Conservation (phyloP, 2,329 filamentous ascomycete species). For the Bipolaris zeicola region DNA sequence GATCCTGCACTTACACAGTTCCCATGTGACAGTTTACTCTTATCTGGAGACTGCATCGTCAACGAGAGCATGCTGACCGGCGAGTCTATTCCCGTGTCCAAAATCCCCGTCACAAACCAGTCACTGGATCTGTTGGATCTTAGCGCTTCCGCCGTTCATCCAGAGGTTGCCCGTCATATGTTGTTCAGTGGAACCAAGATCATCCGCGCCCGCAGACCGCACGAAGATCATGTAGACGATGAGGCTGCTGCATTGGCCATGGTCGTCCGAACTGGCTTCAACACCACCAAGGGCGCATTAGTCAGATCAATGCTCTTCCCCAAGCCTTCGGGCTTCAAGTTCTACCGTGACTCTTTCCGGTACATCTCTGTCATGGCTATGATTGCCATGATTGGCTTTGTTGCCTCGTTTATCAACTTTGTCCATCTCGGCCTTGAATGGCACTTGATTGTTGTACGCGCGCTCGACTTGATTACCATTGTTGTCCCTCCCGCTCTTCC, state of each 20-base stretch:
- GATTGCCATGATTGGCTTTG: constrained; percentile 84
- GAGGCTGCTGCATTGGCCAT: constrained; percentile 91
- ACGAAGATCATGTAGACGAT: constrained; percentile 82
- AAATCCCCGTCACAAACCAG: constrained; percentile 81
- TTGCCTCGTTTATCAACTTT: constrained; percentile 93
- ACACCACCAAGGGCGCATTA: constrained; percentile 93
- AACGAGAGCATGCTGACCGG: constrained; percentile 99
- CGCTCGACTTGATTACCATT: constrained; percentile 94
- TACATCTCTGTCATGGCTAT: constrained; percentile 97
- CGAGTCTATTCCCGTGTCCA: constrained; percentile 96
- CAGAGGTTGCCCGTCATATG: constrained; percentile 85
- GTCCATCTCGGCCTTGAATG: constrained; percentile 80
- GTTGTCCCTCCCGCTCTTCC: constrained; percentile 94
- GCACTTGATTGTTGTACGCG: constrained; percentile 90
- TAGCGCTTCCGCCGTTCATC: constrained; percentile 78
- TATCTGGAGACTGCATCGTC: constrained; percentile 95
- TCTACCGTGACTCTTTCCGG: constrained; percentile 95
- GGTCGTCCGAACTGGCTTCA: constrained; percentile 93
- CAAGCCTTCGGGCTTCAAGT: constrained; percentile 97
- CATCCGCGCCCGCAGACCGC: constrained; percentile 84
- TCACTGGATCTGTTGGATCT: constrained; percentile 78
- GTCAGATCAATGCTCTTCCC: constrained; percentile 98
- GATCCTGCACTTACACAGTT: constrained; percentile 88
- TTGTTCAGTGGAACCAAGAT: constrained; percentile 96
- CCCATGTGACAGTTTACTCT: constrained; percentile 86